Conservation (phyloP, 106 monocot species). For the Hemerocallis citrina region DNA sequence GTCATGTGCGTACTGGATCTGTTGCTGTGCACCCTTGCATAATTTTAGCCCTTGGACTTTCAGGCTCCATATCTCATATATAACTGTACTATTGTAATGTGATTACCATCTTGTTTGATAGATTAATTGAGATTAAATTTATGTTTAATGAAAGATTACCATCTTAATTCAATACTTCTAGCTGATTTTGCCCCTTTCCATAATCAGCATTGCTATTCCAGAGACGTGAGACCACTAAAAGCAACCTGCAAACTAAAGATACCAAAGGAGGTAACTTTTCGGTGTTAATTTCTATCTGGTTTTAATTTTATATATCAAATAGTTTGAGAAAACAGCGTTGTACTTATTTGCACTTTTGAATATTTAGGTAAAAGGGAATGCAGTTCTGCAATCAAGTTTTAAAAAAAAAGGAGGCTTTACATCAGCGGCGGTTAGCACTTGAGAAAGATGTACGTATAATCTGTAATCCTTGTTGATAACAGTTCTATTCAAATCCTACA, state of each 20-base stretch:
- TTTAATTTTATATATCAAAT: neutral
- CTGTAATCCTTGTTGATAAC: neutral
- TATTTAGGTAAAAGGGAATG: slow-evolving; percentile 70
- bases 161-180: neutral
- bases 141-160: neutral
- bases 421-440: slow-evolving; percentile 51
- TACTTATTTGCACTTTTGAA: slow-evolving; percentile 8
- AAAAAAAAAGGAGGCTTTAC: slow-evolving; percentile 58
- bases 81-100: neutral
- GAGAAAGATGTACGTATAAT: slow-evolving; percentile 67
- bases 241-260: slow-evolving; percentile 62
- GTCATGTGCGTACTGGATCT: too few species aligned
- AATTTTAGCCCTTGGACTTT: too few species aligned
- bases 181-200: neutral
- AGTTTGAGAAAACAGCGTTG: neutral
- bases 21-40: too few species aligned
- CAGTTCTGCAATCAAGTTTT: slow-evolving; percentile 44
- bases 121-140: neutral
- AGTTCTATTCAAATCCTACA: neutral
- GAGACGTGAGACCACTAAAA: slow-evolving; percentile 68
- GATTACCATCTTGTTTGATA: neutral
- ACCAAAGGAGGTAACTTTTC: slow-evolving; percentile 48
- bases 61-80: neutral
- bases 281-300: too few species aligned
- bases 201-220: slow-evolving; percentile 46